phyloP scores from a whole-genome alignment of 2,329 filamentous ascomycete genomes.

The Emmonsiellopsis sp. region DNA sequence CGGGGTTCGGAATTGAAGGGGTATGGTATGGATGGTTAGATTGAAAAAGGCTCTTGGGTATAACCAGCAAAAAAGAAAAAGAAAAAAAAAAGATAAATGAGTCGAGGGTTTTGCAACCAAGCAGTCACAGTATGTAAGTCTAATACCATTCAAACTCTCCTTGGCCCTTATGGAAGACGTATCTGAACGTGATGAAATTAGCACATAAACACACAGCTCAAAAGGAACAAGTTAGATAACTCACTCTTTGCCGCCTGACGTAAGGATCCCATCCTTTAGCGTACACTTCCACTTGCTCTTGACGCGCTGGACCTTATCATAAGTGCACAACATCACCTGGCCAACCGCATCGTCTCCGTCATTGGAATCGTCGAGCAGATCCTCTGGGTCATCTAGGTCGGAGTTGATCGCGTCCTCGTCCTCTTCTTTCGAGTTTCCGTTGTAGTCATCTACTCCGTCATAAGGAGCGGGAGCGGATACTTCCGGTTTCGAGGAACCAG shows the following conservation, averaged over 20 bases:
- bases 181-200: constrained; percentile 36
- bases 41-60: too few relatives aligned
- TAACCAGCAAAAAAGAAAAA: too few relatives aligned
- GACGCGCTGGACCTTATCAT: constrained; percentile 96
- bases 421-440: constrained; percentile 44
- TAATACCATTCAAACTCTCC: constrained; percentile 92
- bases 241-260: constrained; percentile 82
- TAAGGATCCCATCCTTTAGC: constrained; percentile 91
- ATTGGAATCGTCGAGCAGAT: constrained; percentile 71
- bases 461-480: constrained; percentile 35
- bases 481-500: constrained; percentile 6
- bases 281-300: constrained; percentile 99
- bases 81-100: too few relatives aligned
- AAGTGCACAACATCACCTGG: constrained; percentile 96
- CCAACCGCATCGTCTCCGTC: constrained; percentile 76
- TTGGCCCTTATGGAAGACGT: constrained; percentile 94
- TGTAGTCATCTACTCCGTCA: constrained; percentile 45
- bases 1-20: too few relatives aligned
- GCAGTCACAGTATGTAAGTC: neutral
- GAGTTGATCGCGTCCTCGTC: constrained; percentile 98
- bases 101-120: too few relatives aligned
- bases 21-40: too few relatives aligned
- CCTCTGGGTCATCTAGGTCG: constrained; percentile 89
- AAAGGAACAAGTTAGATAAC: constrained; percentile 19
- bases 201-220: constrained; percentile 15